Evolutionary conservation across 2,329 filamentous ascomycete species (phyloP).

Genomic region (Arthrobotrys entomopaga): DNA sequence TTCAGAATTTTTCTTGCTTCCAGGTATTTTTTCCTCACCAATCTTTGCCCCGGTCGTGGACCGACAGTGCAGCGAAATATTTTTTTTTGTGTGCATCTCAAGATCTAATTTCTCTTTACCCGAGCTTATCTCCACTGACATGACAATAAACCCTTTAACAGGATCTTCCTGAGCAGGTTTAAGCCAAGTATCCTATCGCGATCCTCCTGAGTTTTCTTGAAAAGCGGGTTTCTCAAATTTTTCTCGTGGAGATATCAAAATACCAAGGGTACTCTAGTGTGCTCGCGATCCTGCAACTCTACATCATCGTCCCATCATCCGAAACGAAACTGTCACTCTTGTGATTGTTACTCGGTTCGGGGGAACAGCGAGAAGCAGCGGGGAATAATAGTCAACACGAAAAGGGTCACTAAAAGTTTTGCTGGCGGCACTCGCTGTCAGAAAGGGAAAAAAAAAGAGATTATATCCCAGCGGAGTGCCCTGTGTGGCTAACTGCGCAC

Average conservation of each 20-base stretch:
- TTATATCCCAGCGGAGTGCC: conserved; percentile 44
- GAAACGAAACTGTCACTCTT: conserved; percentile 53
- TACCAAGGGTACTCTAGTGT: conserved; percentile 24
- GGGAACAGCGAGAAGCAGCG: conserved; percentile 53
- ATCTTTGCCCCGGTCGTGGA: conserved; percentile 14
- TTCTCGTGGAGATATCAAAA: conserved; percentile 11
- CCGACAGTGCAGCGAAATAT: conserved; percentile 16
- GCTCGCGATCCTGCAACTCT: conserved; percentile 46
- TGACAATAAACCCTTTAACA: conserved; percentile 31
- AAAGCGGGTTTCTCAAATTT: conserved; percentile 33
- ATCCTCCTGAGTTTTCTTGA: conserved; percentile 21
- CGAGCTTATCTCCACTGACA: conserved; percentile 45
- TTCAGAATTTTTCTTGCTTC: conserved; percentile 16
- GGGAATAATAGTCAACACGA: conserved; percentile 18
- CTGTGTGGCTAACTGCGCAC: conserved; percentile 16
- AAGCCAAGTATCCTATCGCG: conserved; percentile 1
- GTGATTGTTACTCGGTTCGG: conserved; percentile 54
- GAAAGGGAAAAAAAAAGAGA: conserved; percentile 20
- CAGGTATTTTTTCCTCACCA: conserved; percentile 9
- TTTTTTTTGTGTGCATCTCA: conserved; percentile 11
- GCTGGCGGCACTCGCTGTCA: conserved; percentile 50
- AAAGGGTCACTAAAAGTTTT: conserved; percentile 26
- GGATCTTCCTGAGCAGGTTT: conserved; percentile 26
- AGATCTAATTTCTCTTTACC: conserved; percentile 43
- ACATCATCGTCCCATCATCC: conserved; percentile 55